Conservation (phyloP, 2,329 filamentous ascomycete genomes). For the Blastomyces percursus region DNA sequence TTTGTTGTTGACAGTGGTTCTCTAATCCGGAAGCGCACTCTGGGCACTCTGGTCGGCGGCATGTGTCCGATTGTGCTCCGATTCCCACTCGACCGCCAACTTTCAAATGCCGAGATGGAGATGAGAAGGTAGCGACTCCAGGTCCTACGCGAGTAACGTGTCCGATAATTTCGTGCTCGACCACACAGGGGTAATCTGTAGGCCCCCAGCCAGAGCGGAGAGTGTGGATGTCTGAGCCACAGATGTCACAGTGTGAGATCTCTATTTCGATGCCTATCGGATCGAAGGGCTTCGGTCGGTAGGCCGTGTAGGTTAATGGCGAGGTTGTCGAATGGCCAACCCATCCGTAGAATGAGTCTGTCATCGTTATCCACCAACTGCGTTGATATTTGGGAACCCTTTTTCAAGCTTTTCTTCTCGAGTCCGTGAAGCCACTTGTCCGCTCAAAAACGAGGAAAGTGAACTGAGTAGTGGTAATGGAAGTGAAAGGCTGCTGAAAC, state of each 20-base stretch:
- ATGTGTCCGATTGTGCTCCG: slow-evolving; percentile 52
- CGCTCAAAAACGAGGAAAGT: not conserved
- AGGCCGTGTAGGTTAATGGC: no score
- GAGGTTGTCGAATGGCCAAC: no score
- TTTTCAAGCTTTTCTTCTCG: no score
- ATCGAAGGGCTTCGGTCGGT: no score
- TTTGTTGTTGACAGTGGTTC: slow-evolving; percentile 31
- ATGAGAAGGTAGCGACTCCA: slow-evolving; percentile 45
- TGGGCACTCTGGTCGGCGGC: slow-evolving; percentile 35
- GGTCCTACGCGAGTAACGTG: slow-evolving; percentile 56
- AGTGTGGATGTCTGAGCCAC: no score
- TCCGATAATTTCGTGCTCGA: slow-evolving; percentile 55
- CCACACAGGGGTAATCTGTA: slow-evolving; percentile 42
- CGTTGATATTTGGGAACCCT: no score
- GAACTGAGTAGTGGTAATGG: not conserved
- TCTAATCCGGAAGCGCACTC: slow-evolving; percentile 30
- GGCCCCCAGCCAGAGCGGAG: slow-evolving; percentile 32
- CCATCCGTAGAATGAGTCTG: no score
- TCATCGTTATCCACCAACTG: no score
- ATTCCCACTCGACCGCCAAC: slow-evolving; percentile 56
- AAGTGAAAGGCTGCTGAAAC: not conserved
- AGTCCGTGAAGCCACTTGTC: not conserved
- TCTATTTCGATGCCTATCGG: no score
- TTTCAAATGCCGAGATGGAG: slow-evolving; percentile 40
- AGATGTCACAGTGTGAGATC: no score